phyloP scores from a whole-genome alignment of 306 rosid genomes.

The Begonia loranthoides region DNA sequence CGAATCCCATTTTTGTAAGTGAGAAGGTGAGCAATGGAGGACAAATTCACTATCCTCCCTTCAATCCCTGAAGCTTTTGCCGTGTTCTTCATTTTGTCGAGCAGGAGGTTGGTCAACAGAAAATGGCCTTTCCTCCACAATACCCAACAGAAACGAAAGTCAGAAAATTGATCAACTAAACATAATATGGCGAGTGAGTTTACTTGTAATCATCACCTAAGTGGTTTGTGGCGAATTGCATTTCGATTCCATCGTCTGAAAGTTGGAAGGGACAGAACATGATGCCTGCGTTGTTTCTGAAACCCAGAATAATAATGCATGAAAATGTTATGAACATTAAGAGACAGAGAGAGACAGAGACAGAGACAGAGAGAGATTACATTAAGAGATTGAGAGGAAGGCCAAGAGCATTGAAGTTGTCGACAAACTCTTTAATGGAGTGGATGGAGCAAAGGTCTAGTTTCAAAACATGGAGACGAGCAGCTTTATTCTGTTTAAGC shows the following conservation, averaged over 20 bases:
- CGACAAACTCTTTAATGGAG: constrained; percentile 48
- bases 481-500: constrained; percentile 24
- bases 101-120: constrained; percentile 55
- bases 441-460: constrained; percentile 62
- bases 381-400: constrained; percentile 86
- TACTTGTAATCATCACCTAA: constrained; percentile 31
- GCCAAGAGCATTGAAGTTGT: constrained; percentile 43
- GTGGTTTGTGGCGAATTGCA: constrained; percentile 84
- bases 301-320: constrained; percentile 4
- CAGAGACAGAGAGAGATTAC: constrained; percentile 18
- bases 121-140: constrained; percentile 88
- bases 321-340: background rate
- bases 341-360: background rate
- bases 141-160: background rate
- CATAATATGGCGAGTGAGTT: background rate
- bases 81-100: constrained; percentile 70
- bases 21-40: constrained; percentile 73
- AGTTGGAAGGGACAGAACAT: constrained; percentile 84
- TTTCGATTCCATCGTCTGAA: constrained; percentile 68
- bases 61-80: constrained; percentile 61
- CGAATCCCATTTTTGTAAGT: constrained; percentile 46
- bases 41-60: constrained; percentile 80
- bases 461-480: constrained; percentile 42
- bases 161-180: too few relatives aligned
- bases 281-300: constrained; percentile 95